A percentile compares a stretch with the other conserved stretches of the same genome.
Conservation (phyloP, 2,329 filamentous ascomycete species). For the Ophiobolus disseminans region DNA sequence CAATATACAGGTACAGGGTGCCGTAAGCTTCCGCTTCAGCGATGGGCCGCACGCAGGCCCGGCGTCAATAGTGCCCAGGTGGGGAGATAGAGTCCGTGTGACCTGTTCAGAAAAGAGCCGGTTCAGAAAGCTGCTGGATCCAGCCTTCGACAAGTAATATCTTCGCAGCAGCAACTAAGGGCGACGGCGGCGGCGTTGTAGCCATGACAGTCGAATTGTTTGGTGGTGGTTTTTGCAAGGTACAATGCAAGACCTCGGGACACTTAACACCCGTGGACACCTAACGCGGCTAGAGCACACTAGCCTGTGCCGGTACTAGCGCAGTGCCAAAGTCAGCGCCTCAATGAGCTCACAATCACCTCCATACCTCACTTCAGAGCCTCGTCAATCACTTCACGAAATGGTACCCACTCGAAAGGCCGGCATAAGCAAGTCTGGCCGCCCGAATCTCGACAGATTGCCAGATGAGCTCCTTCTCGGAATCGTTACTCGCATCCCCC, state of each 20-base stretch:
- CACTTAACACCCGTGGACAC: background rate
- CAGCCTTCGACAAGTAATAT: constrained; percentile 18
- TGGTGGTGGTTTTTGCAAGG: constrained; percentile 1
- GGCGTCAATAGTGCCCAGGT: constrained; percentile 19
- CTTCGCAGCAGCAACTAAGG: constrained; percentile 20
- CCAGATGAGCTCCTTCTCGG: too few relatives aligned
- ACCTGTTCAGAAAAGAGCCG: constrained; percentile 4
- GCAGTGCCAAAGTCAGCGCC: too few relatives aligned
- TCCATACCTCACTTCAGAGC: too few relatives aligned
- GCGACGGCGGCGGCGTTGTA: constrained; percentile 19
- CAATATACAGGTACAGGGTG: constrained; percentile 12
- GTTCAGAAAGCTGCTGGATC: constrained; percentile 18
- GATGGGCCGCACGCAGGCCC: constrained; percentile 13
- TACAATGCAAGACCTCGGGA: constrained; percentile 4
- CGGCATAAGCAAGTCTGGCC: too few relatives aligned
- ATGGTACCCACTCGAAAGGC: too few relatives aligned
- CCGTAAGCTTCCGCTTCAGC: constrained; percentile 19
- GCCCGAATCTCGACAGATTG: too few relatives aligned
- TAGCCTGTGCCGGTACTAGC: too few relatives aligned
- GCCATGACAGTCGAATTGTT: constrained; percentile 18
- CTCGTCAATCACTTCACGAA: too few relatives aligned
- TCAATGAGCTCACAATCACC: too few relatives aligned
- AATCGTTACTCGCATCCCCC: too few relatives aligned
- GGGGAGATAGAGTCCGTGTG: constrained; percentile 18
- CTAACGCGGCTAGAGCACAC: constrained; percentile 10